A percentile compares a stretch with the other conserved stretches of the same genome.
Evolutionary conservation across 1,139 yeast genomes (phyloP).

Genomic region (Yamadazyma songkhlaensis): DNA sequence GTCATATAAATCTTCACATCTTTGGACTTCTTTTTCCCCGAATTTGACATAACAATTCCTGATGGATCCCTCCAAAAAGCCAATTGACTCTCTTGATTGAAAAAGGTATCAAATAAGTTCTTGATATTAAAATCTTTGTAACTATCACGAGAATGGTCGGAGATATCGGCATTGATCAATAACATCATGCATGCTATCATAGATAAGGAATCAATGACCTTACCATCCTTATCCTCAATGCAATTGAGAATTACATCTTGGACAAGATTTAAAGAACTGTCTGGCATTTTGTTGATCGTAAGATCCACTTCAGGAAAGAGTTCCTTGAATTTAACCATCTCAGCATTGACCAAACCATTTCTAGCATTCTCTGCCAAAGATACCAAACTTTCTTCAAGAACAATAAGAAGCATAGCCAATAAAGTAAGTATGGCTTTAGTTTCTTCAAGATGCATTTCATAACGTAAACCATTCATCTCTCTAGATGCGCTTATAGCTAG

Average conservation of each 20-base stretch:
- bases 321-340: slow-evolving; percentile 16
- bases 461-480: too few species aligned
- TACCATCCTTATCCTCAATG: too few species aligned
- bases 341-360: slow-evolving; percentile 12
- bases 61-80: slow-evolving; percentile 40
- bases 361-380: slow-evolving; percentile 18
- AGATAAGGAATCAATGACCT: slow-evolving; percentile 20
- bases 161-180: slow-evolving; percentile 22
- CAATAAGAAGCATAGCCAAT: slow-evolving; percentile 11
- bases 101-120: neutral
- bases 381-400: slow-evolving; percentile 32
- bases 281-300: slow-evolving; percentile 7
- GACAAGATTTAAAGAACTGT: slow-evolving; percentile 15
- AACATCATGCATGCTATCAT: slow-evolving; percentile 23
- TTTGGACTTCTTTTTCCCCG: slow-evolving; percentile 17
- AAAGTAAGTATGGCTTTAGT: neutral
- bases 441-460: too few species aligned
- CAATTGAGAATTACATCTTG: slow-evolving; percentile 9
- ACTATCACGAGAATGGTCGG: slow-evolving; percentile 9
- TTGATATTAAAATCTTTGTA: neutral
- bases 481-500: too few species aligned
- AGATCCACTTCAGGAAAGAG: slow-evolving; percentile 27
- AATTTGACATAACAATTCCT: slow-evolving; percentile 18
- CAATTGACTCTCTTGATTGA: too few species aligned
- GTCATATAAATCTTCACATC: slow-evolving; percentile 34